Evolutionary conservation across 2,329 filamentous ascomycete species (phyloP).

Genomic region (Fusarium metavorans): DNA sequence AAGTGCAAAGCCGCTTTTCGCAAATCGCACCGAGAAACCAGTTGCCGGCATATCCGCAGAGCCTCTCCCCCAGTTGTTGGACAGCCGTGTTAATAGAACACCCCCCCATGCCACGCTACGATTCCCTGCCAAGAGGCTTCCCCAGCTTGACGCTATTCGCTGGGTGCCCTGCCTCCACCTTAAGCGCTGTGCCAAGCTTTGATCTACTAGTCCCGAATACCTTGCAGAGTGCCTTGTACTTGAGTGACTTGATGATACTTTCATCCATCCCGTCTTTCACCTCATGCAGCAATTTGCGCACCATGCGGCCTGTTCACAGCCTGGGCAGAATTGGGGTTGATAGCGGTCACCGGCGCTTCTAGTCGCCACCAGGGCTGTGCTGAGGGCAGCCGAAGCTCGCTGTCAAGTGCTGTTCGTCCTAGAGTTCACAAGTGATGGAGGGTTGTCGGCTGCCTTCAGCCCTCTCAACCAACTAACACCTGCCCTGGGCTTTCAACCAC

Average conservation of each 20-base stretch:
- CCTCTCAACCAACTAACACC: background rate
- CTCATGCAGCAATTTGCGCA: constrained; percentile 2
- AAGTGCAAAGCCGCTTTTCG: constrained; percentile 1
- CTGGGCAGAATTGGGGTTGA: background rate
- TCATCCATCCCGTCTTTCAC: background rate
- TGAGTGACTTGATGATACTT: constrained; percentile 3
- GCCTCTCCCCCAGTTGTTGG: background rate
- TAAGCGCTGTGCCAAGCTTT: background rate
- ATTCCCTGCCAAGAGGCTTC: background rate
- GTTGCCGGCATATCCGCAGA: constrained; percentile 5
- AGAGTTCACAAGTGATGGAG: background rate
- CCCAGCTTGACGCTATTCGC: background rate
- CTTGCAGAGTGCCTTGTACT: constrained; percentile 8
- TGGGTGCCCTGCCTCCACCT: background rate
- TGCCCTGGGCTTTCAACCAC: background rate
- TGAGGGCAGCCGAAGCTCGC: background rate
- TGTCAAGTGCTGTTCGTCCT: background rate
- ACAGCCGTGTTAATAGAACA: background rate
- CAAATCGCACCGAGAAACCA: background rate
- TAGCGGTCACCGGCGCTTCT: background rate
- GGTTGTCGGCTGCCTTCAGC: background rate
- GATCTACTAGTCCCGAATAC: background rate
- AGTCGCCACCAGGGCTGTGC: constrained; percentile 4
- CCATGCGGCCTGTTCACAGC: constrained; percentile 2
- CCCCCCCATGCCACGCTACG: background rate